Evolutionary conservation across 1,284 basidiomycete genomes (phyloP).

Genomic region (Polyporus tsugae): DNA sequence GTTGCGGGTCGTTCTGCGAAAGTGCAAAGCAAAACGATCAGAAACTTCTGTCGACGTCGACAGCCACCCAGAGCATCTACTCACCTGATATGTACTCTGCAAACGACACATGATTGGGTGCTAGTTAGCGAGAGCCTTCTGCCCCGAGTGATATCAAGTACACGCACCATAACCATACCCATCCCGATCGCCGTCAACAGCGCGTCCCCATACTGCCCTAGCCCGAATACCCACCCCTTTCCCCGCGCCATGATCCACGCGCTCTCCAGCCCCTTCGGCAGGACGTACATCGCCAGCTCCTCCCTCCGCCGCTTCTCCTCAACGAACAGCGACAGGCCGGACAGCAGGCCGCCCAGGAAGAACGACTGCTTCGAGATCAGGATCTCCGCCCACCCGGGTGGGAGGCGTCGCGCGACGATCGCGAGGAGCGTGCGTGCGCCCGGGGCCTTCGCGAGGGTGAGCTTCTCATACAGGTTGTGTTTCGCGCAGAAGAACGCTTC

Average conservation of each 20-base stretch:
- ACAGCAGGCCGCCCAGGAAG: constrained; percentile 80
- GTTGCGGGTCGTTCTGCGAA: constrained; percentile 85
- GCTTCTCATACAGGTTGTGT: constrained; percentile 61
- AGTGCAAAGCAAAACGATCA: constrained; percentile 23
- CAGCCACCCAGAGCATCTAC: not conserved
- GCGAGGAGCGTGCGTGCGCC: constrained; percentile 31
- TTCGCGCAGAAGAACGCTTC: constrained; percentile 81
- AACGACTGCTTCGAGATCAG: constrained; percentile 77
- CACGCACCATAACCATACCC: constrained; percentile 89
- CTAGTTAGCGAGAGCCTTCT: not conserved
- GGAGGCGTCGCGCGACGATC: constrained; percentile 45
- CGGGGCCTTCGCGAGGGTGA: constrained; percentile 45
- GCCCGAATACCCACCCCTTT: constrained; percentile 79
- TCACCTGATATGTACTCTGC: constrained; percentile 60
- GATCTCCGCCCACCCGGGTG: constrained; percentile 57
- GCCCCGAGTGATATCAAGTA: not conserved
- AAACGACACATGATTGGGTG: constrained; percentile 4
- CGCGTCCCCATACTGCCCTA: constrained; percentile 75
- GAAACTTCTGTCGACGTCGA: constrained; percentile 20
- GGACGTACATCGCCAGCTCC: constrained; percentile 94
- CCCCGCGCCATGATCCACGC: constrained; percentile 85
- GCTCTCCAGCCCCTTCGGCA: constrained; percentile 92
- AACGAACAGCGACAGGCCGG: constrained; percentile 84
- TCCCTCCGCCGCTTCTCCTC: constrained; percentile 86
- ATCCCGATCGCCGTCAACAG: constrained; percentile 79